phyloP scores from a whole-genome alignment of 2,329 filamentous ascomycete genomes.

The Rutstroemia sp. region DNA sequence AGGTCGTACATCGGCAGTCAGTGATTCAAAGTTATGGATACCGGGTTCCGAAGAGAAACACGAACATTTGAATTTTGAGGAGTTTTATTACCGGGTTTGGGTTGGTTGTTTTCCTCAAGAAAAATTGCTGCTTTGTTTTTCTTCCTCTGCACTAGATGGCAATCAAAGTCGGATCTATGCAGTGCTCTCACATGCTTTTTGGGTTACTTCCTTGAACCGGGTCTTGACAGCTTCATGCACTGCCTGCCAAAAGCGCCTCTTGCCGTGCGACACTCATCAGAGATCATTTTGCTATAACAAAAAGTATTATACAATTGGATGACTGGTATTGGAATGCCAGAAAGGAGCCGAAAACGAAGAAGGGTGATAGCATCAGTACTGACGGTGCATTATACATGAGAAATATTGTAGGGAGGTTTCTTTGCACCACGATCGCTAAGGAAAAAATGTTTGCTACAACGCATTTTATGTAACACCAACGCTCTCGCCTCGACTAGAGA shows the following conservation, averaged over 20 bases:
- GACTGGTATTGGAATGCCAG: no score
- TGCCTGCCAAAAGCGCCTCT: constrained; percentile 4
- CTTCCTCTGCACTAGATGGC: constrained; percentile 28
- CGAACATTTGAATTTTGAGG: constrained; percentile 4
- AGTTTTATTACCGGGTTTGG: constrained; percentile 11
- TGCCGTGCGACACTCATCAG: constrained; percentile 1
- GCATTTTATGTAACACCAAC: no score
- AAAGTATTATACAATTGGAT: neutral
- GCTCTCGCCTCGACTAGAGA: no score
- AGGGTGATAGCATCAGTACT: no score
- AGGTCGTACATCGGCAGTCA: constrained; percentile 1
- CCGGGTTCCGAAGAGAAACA: constrained; percentile 10
- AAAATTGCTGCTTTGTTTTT: constrained; percentile 22
- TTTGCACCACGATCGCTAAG: no score
- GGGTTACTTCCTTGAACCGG: constrained; percentile 2
- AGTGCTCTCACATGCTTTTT: constrained; percentile 21
- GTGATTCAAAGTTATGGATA: constrained; percentile 9
- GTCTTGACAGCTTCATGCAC: constrained; percentile 1
- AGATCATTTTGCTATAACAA: neutral
- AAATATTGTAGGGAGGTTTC: no score
- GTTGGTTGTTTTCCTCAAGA: constrained; percentile 17
- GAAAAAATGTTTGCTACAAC: no score
- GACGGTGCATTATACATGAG: no score
- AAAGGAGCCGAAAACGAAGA: no score
- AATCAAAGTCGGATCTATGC: constrained; percentile 28